A percentile compares a stretch with the other conserved stretches of the same genome.
Conservation (phyloP, 768 basidiomycete genomes). For the Mycena latifolia region DNA sequence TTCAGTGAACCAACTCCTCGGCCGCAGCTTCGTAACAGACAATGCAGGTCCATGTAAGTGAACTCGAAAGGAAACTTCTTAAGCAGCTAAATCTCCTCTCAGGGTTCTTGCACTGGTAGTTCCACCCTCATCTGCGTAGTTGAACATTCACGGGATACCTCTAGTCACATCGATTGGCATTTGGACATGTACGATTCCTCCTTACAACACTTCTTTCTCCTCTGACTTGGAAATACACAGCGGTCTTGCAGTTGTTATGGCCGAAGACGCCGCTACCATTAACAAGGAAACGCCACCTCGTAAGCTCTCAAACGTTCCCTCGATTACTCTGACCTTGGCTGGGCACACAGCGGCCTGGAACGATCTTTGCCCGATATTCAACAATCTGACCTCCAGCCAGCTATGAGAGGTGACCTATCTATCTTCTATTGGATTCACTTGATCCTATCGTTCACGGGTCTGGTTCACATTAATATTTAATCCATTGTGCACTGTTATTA, state of each 20-base stretch:
- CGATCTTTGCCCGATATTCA: slow-evolving; percentile 13
- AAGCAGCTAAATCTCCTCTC: too few relatives aligned
- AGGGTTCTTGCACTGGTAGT: slow-evolving; percentile 49
- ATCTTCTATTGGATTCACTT: too few relatives aligned
- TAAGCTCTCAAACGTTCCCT: neutral
- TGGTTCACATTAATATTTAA: too few relatives aligned
- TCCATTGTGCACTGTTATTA: too few relatives aligned
- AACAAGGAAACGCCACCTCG: neutral
- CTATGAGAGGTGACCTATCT: too few relatives aligned
- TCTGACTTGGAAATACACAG: too few relatives aligned
- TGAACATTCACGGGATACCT: too few relatives aligned
- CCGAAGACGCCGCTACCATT: neutral
- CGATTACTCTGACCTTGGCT: neutral
- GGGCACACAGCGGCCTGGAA: slow-evolving; percentile 4
- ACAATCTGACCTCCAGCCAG: too few relatives aligned
- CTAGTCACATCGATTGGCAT: slow-evolving; percentile 55
- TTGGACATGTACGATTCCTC: slow-evolving; percentile 45
- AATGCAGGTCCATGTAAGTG: slow-evolving; percentile 45
- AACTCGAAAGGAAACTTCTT: too few relatives aligned
- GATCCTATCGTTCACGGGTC: too few relatives aligned
- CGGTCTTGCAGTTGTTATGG: neutral
- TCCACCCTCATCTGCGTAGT: too few relatives aligned
- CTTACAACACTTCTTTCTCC: neutral
- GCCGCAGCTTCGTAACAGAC: slow-evolving; percentile 48
- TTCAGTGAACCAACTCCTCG: too few relatives aligned